These are phyloP conservation scores for Xylaria sp. DNA, from an alignment of 2,329 filamentous ascomycete genomes.

Conservation along the genomic window DNA sequence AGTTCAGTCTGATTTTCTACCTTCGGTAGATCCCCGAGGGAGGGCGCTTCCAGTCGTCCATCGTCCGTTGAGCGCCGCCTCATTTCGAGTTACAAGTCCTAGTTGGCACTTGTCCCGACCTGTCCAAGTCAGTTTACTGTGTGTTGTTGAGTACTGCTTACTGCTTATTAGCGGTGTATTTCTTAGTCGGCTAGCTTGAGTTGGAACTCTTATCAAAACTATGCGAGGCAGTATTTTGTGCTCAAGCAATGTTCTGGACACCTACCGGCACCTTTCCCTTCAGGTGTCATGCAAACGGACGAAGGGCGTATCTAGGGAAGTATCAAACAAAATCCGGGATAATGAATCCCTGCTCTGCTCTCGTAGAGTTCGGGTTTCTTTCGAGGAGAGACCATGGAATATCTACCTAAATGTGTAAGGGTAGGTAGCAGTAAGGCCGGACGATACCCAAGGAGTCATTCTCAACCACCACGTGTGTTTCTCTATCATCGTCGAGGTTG, in stretches of 20 bases:
- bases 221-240: neutral
- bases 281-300: neutral
- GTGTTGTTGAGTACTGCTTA: neutral
- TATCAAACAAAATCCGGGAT: constrained; percentile 3
- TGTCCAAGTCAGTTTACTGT: neutral
- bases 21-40: neutral
- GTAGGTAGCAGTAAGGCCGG: constrained; percentile 1
- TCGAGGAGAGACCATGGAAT: neutral
- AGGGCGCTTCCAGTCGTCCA: neutral
- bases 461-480: neutral
- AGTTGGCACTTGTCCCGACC: constrained; percentile 4
- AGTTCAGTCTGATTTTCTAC: constrained; percentile 7
- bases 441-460: constrained; percentile 5
- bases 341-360: neutral
- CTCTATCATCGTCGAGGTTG: constrained; percentile 1
- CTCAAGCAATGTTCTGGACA: neutral
- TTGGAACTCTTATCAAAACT: neutral
- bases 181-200: neutral
- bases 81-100: constrained; percentile 1
- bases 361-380: neutral
- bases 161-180: neutral
- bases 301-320: neutral
- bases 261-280: neutral
- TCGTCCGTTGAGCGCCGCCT: neutral
- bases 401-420: neutral